phyloP scores from a whole-genome alignment of 208 protist species.

The Kentomonas sorsogonicus region DNA sequence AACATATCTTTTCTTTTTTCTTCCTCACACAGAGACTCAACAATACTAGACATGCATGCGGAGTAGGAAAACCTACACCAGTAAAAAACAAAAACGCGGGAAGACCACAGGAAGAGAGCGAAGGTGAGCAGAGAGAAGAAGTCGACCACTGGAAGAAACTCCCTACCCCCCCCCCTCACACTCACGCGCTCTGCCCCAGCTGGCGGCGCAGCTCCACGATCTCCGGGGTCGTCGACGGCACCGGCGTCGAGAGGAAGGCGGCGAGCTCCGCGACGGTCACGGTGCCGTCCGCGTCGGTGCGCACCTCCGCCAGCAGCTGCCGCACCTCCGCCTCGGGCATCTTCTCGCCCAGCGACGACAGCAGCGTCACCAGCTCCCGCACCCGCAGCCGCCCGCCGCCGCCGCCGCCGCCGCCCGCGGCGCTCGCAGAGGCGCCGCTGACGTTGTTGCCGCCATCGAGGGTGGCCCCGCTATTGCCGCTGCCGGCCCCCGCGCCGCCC shows the following conservation, averaged over 20 bases:
- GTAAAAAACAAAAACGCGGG: too few relatives aligned
- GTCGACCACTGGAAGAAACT: background rate
- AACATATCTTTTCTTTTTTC: too few relatives aligned
- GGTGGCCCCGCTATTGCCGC: too few relatives aligned
- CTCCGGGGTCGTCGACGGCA: slow-evolving; percentile 80
- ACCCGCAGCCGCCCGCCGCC: slow-evolving; percentile 66
- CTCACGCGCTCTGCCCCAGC: slow-evolving; percentile 21
- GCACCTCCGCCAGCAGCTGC: slow-evolving; percentile 76
- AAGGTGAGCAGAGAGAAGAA: background rate
- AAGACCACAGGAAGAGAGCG: too few relatives aligned
- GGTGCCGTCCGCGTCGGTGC: slow-evolving; percentile 61
- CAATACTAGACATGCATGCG: too few relatives aligned
- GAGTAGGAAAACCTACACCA: too few relatives aligned
- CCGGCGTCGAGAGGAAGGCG: slow-evolving; percentile 77
- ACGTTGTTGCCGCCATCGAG: too few relatives aligned
- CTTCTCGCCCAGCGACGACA: slow-evolving; percentile 85
- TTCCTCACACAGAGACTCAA: too few relatives aligned
- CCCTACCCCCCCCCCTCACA: background rate
- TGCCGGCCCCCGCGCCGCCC: too few relatives aligned
- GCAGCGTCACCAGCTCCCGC: slow-evolving; percentile 75
- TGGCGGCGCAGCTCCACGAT: slow-evolving; percentile 83
- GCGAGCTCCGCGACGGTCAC: slow-evolving; percentile 80
- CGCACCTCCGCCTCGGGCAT: slow-evolving; percentile 82
- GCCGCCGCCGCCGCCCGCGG: slow-evolving; percentile 75
- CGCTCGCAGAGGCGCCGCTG: too few relatives aligned